Base-by-base conservation (phyloP, 371 early-diverging fungal species). In the Lichtheimia corymbifera region DNA sequence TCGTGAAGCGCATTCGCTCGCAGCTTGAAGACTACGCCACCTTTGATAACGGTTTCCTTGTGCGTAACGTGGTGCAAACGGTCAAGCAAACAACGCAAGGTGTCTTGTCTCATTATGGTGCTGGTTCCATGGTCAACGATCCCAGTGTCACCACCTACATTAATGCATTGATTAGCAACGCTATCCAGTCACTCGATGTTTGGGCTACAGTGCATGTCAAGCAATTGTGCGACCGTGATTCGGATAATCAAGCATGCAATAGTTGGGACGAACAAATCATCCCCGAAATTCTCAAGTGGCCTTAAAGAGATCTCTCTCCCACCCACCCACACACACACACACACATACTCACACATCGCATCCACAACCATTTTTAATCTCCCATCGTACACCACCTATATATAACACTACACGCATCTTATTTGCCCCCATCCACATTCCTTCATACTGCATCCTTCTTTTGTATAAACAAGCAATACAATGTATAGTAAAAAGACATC, bases 191-290 rank as follows among this genome's bases (percentile, higher is more conserved):
- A 2, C 49, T 78, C 55, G 70, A 74, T 50, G 50, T 15, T 5
- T 81, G 82, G 82, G 64, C 67, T 3, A 40, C 53, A 18, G 59
- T 64, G 4, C 74, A 75, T 53, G 73, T 80, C 1, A 62, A 54
- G 42, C 55, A 67, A n/a, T 50, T 81, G 13, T 81, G 82, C 63
- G 61, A 64, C n/a, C 65, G 66, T 1, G 54, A 66, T 14, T 69
- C 69, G 17, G 70, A 74, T 40, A 52, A 71, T 9, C 68, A 73
- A n/a, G 61, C 70, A 11, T 81, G 82, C 64, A 65, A 73, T 53
- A 64, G 71, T 18, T 81, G 76, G 76, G 75, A 76, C 47, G 66
- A 74, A 45, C 66, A 68, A 28, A 78, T 81, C 55, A 78, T 66
- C 28, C 54, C 51, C 20, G 70, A 74, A 25, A 81, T 81, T 54